Evolutionary conservation across 495 filamentous ascomycete genomes (phyloP).

Genomic region (Penicillium simplicissimum): DNA sequence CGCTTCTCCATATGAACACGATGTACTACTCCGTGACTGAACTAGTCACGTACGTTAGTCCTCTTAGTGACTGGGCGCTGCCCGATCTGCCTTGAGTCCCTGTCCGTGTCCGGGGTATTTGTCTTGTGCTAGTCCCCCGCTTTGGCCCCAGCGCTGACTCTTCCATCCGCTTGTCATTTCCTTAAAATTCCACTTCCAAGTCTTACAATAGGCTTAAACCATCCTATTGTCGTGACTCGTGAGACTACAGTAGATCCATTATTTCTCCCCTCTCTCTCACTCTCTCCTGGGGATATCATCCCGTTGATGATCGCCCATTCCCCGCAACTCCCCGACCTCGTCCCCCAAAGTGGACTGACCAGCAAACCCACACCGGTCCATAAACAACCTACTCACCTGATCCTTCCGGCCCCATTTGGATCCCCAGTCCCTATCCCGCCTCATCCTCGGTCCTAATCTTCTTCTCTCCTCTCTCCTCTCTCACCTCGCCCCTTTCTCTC

Average conservation of each 20-base stretch:
- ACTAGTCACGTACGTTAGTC: neutral
- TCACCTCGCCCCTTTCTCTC: neutral
- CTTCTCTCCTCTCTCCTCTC: constrained; percentile 5
- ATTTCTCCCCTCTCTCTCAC: neutral
- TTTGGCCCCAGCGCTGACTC: neutral
- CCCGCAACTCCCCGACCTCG: neutral
- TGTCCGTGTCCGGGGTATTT: constrained; percentile 1
- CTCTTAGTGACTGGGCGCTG: neutral
- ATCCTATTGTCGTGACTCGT: neutral
- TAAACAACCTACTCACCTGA: constrained; percentile 2
- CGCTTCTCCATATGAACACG: too few species aligned
- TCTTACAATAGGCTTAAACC: too few species aligned
- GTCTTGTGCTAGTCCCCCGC: neutral
- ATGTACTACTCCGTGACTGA: neutral
- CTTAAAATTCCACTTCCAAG: neutral
- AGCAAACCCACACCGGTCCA: neutral
- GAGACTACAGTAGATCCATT: neutral
- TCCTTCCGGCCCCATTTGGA: constrained; percentile 1
- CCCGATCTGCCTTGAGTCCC: neutral
- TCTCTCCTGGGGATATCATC: neutral
- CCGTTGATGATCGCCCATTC: neutral
- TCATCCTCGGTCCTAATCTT: neutral
- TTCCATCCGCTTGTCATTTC: neutral
- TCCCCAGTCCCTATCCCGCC: neutral
- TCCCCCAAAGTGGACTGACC: neutral